phyloP scores from a whole-genome alignment of 371 early-diverging fungal genomes.

The Lichtheimia ornata region DNA sequence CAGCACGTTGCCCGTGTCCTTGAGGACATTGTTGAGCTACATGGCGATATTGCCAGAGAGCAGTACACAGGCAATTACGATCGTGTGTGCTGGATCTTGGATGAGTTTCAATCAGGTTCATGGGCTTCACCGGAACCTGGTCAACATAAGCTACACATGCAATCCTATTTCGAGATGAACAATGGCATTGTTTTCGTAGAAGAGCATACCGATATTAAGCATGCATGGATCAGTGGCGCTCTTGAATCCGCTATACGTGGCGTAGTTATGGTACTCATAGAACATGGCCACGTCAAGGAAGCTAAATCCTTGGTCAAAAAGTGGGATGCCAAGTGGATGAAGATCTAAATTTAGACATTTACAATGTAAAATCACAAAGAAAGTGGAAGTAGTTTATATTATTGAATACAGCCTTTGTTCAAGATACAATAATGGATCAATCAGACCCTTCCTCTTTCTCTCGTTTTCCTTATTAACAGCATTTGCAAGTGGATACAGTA shows the following conservation, averaged over 20 bases:
- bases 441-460: no score
- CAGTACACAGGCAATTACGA: constrained; percentile 34
- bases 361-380: neutral
- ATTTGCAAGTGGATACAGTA: no score
- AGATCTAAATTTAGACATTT: constrained; percentile 19
- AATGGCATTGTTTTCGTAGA: constrained; percentile 33
- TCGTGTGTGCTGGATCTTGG: constrained; percentile 30
- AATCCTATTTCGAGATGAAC: constrained; percentile 31
- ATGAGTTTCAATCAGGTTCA: constrained; percentile 29
- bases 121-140: constrained; percentile 28
- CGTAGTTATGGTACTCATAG: constrained; percentile 32
- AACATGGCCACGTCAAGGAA: constrained; percentile 35
- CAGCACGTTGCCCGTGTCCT: constrained; percentile 31
- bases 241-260: constrained; percentile 35
- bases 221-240: constrained; percentile 35
- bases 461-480: no score
- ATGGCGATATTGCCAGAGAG: constrained; percentile 32
- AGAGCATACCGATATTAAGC: constrained; percentile 39
- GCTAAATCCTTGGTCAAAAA: constrained; percentile 30
- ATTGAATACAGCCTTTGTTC: no score
- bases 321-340: constrained; percentile 35
- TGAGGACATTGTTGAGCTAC: constrained; percentile 32
- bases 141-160: constrained; percentile 34
- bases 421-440: no score
- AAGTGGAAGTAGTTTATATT: no score